Evolutionary conservation across 2,329 filamentous ascomycete species (phyloP), one percentile per base, ranked within the genome.

Genomic region (Phaeosphaeriaceae sp.): DNA sequence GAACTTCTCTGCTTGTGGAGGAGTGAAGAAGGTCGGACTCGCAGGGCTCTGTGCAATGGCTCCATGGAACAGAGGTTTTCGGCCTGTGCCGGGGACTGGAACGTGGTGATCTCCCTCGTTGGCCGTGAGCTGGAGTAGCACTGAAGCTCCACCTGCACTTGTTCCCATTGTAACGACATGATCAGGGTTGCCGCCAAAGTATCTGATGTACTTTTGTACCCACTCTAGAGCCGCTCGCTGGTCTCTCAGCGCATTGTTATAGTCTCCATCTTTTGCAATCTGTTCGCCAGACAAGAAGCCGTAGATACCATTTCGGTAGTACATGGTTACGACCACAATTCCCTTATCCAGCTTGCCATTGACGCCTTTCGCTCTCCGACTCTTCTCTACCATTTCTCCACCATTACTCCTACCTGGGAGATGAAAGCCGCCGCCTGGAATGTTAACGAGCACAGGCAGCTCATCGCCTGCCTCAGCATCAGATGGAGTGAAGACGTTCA

Each of bases 351-450:
- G 44, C 42, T 66, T 66, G 36, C 63, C 63, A 32, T 63, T 42
- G 15, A 48, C 50, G 9, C 63, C 63, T 37, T 61, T 67, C 37
- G 64, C 64, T 18, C 54, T 52, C 15, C 66, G 54, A 28, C 61
- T 60, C 55, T 70, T 70, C 44, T 63, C 63, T 21, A 67, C 65
- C 58, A 69, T 63, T 36, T 66, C 66, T 4, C 58, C 61, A 23
- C 66, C 66, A 40, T 67, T 70, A 36, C 64, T 61, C 26, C 67
- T 58, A 6, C 67, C 67, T 13, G 67, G 67, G 3, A 69, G 46
- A 42, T 77, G 74, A 62, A 77, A 77, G 0, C 75, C 75, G 34
- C 74, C 76, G 5, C 76, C 76, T 17, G 77, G 77, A 61, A 78
- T 78, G 52, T 77, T 78, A 1, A 79, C 72, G 16, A 75, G 58